Evolutionary conservation across 257 asterid genomes (phyloP), one percentile per base, ranked within the genome.

Genomic region (Echites panduratus): DNA sequence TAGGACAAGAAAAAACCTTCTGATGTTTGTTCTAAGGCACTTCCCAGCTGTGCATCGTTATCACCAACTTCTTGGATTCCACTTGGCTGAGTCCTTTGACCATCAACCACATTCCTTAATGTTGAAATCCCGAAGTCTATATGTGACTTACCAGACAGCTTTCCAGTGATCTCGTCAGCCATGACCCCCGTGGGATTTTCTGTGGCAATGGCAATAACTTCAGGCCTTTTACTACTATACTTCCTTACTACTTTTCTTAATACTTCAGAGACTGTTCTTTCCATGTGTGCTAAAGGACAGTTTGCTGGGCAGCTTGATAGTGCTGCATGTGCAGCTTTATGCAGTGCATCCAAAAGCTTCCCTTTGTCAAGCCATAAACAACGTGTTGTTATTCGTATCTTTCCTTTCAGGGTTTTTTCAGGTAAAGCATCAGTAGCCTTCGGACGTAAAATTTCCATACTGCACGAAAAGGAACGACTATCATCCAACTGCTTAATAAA

Each of bases 301-400:
- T 72, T 90, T 56, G 90, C 76, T 48, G 98, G 97, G 82, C 99
- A 95, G 85, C 98, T 92, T 27, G 94, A 89, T 66, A 95, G 79
- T 65, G 98, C 87, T 82, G 97, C 97, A 84, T 95, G 99, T 50
- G 97, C 96, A 77, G 97, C 95, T 82, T 87, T 88, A 80, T 95
- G 98, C 66, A 95, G 96, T 2, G 97, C 96, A 84, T 95, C 99
- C 78, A 95, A 82, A 80, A 95, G 97, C 81, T 90, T 95, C 43
- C 99, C 99, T 85, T 85, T 92, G 82, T 95, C 99, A 70, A 92
- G 94, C 99, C 99, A 95, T 85, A 92, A 82, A 87, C 99, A 95
- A 52, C 99, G 95, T 27, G 99, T 95, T 0, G 98, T 95, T 43
- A 95, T 95, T 87, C 94, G 85, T 75, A 95, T 95, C 85, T 92